phyloP scores from a whole-genome alignment of 768 basidiomycete species.

The Boletus reticuloceps region DNA sequence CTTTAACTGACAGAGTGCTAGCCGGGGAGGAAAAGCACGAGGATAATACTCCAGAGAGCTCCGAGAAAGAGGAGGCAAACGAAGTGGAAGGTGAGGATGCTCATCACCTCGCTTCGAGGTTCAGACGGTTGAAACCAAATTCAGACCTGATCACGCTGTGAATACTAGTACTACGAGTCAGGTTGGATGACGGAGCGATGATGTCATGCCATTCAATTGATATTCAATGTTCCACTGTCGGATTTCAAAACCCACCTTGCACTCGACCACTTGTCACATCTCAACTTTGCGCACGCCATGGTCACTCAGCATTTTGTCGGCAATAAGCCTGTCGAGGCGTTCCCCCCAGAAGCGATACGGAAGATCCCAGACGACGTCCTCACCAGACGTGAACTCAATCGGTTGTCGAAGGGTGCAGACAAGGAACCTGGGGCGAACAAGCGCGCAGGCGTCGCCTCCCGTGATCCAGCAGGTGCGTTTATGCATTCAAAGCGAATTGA shows the following conservation, averaged over 20 bases:
- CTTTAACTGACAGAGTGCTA: not conserved
- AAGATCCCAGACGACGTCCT: constrained; percentile 25
- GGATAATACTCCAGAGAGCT: not conserved
- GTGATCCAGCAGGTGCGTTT: constrained; percentile 16
- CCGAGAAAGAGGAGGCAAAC: not conserved
- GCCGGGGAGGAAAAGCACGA: not conserved
- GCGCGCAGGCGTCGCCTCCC: constrained; percentile 27
- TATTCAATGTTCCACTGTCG: no score
- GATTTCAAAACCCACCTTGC: not conserved
- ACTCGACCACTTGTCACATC: not conserved
- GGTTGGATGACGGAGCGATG: not conserved
- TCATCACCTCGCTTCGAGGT: not conserved
- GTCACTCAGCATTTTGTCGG: constrained; percentile 27
- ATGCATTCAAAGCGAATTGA: no score
- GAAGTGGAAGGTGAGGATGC: not conserved
- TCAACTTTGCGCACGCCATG: constrained; percentile 5
- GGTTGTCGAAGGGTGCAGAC: constrained; percentile 7
- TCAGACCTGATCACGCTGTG: no score
- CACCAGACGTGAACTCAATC: constrained; percentile 16
- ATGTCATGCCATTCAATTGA: constrained; percentile 9
- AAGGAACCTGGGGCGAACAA: constrained; percentile 26
- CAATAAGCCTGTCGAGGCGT: constrained; percentile 23
- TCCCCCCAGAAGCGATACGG: constrained; percentile 16
- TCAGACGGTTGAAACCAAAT: not conserved
- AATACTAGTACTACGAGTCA: no score